Base-by-base conservation (phyloP, 2,329 filamentous ascomycete genomes). In the Trichoderma simmonsii region DNA sequence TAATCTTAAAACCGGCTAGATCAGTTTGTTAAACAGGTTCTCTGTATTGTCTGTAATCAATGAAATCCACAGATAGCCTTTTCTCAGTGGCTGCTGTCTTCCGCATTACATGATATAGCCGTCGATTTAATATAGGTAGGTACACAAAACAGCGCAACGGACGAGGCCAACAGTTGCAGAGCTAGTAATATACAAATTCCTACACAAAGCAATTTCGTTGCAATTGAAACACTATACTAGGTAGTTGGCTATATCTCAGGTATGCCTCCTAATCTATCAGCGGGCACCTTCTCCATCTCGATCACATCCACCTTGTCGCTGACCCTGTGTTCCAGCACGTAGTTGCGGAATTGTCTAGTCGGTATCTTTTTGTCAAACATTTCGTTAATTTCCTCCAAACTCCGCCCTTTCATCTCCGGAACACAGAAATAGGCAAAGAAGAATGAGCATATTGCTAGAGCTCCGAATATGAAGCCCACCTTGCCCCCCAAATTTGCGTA, bases 371-470 rank as follows among this genome's bases (percentile, higher is more conserved):
- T 68, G 34, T 68, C 65, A 68, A 68, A 68, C 65, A 68, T 68
- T 59, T 68, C 65, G 15, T 68, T 68, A 14, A 68, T 68, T 24
- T 68, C 65, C 15, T 68, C 65, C 11, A 68, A 43, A 30, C 65
- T 68, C 18, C 65, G 32, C 0, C 65, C 65, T 12, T 68, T 68
- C 65, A 68, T 68, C 7, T 68, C 65, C 1, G 65, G 65, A 30
- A 68, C 65, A 18, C 65, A 68, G 26, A 68, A 68, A 34, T 59
- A 68, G 8, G 65, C 65, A 59, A 68, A 68, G 34, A 68, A 21
- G 24, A 68, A 68, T 18, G 65, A 68, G 18, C 65, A 68, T 21
- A 68, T 59, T 8, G 65, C 65, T 6, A 68, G 26, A 6, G 51
- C 65, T 3, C 65, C 65, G 18, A 68, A 68, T 43, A 68, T 68